Evolutionary conservation across 805 yeast genomes (phyloP).

Genomic region (Danielia oregonensis): DNA sequence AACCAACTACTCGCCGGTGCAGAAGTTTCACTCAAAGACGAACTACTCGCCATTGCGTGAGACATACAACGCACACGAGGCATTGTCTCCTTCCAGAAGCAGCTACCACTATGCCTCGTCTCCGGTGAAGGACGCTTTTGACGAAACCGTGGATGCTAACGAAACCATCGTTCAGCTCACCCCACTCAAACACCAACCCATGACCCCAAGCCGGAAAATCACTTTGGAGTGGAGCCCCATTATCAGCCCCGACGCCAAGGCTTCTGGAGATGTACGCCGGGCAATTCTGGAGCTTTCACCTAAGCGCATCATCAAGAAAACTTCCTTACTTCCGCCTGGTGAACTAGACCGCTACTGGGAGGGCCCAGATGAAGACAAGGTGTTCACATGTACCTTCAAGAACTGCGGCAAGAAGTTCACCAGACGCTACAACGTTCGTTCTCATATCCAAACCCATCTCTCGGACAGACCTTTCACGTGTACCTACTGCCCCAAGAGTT

Average conservation of each 20-base stretch:
- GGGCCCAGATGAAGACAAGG: constrained; percentile 72
- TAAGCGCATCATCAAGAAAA: constrained; percentile 46
- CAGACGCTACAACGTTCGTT: constrained; percentile 85
- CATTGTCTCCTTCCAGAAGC: constrained; percentile 5
- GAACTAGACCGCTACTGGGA: constrained; percentile 77
- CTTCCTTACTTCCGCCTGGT: constrained; percentile 82
- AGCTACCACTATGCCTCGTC: no score
- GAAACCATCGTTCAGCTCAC: constrained; percentile 39
- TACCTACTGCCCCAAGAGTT: constrained; percentile 70
- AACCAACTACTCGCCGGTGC: constrained; percentile 32
- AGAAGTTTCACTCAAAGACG: constrained; percentile 20
- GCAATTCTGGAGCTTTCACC: constrained; percentile 44
- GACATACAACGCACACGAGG: constrained; percentile 21
- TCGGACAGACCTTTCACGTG: constrained; percentile 92
- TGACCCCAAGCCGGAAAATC: constrained; percentile 32
- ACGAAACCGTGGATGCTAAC: constrained; percentile 36
- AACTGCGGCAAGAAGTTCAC: constrained; percentile 81
- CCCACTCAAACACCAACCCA: constrained; percentile 31
- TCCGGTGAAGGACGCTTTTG: constrained; percentile 11
- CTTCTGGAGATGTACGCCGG: constrained; percentile 12
- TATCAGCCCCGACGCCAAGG: constrained; percentile 33
- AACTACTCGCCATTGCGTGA: constrained; percentile 13
- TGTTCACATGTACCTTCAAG: constrained; percentile 70
- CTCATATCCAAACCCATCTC: constrained; percentile 95
- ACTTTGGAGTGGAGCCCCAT: constrained; percentile 44